Percentiles rank a stretch among this genome's conserved stretches.
Conservation (phyloP, 257 asterid genomes). For the Lithospermum erythrorhizon region DNA sequence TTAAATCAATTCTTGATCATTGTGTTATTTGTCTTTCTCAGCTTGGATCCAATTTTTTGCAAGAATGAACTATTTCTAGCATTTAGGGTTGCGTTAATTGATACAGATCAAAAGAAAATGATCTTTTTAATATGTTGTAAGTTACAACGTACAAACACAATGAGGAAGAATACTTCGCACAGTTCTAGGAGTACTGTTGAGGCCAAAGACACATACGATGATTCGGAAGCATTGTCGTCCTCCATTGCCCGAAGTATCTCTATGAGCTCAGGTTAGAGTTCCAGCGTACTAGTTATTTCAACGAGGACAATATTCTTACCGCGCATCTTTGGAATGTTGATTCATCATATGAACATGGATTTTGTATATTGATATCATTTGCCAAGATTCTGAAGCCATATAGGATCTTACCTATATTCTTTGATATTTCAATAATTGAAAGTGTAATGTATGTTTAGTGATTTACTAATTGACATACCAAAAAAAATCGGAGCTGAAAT, state of each 20-base stretch:
- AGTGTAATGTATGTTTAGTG: not conserved
- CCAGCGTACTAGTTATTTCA: not conserved
- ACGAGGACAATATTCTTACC: not conserved
- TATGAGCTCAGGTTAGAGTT: conserved; percentile 45
- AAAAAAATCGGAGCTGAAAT: not conserved
- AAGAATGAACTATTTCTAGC: not conserved
- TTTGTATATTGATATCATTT: not conserved
- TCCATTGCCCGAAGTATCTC: conserved; percentile 48
- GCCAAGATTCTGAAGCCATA: not conserved
- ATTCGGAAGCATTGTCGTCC: conserved; percentile 24
- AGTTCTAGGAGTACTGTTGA: conserved; percentile 43
- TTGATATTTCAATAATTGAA: not conserved
- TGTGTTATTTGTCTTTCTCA: not conserved
- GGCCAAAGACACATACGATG: conserved; percentile 29
- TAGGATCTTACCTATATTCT: not conserved
- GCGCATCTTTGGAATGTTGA: not conserved
- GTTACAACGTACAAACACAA: conserved; percentile 21
- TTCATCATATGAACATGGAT: not conserved
- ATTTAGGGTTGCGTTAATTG: not conserved
- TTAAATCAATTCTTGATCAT: not conserved
- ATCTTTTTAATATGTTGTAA: conserved; percentile 40
- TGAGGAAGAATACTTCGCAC: conserved; percentile 44
- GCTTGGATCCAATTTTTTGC: not conserved
- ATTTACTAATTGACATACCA: not conserved
- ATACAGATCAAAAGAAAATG: conserved; percentile 16